Conservation (phyloP, 495 filamentous ascomycete species). For the Penicillium roqueforti region DNA sequence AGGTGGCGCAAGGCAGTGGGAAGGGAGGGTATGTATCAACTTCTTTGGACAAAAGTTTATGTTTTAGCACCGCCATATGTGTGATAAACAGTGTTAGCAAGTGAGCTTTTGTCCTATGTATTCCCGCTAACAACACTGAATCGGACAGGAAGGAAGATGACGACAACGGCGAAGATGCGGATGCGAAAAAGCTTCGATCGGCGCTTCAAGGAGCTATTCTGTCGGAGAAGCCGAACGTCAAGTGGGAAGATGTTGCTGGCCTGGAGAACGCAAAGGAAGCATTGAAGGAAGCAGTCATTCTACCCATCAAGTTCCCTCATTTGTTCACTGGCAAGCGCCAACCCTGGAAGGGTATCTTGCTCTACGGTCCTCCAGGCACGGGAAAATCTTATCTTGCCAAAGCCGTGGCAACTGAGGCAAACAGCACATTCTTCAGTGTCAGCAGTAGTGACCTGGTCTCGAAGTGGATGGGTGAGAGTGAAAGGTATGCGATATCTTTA, state of each 20-base stretch:
- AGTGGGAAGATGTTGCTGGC: conserved; percentile 98
- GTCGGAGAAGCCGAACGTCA: conserved; percentile 89
- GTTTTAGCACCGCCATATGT: background rate
- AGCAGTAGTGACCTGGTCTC: conserved; percentile 94
- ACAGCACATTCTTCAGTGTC: conserved; percentile 99
- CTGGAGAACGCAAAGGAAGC: conserved; percentile 94
- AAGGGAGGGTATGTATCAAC: conserved; percentile 57
- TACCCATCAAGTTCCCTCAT: conserved; percentile 98
- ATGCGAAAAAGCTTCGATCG: conserved; percentile 88
- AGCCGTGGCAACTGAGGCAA: conserved; percentile 95
- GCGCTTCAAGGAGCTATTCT: conserved; percentile 90
- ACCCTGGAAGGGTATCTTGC: conserved; percentile 95
- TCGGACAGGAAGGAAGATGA: conserved; percentile 51
- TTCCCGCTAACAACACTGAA: conserved; percentile 10
- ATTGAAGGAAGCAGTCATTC: conserved; percentile 92
- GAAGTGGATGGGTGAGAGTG: conserved; percentile 99
- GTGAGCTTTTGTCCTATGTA: background rate
- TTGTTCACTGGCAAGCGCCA: conserved; percentile 94
- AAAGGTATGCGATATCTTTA: conserved; percentile 56
- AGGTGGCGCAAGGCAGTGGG: conserved; percentile 63
- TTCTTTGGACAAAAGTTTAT: conserved; percentile 1
- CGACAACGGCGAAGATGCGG: conserved; percentile 73
- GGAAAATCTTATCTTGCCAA: conserved; percentile 97
- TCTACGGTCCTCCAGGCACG: conserved; percentile 95
- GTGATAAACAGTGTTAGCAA: background rate